These are phyloP conservation scores for Paramecium primaurelia DNA, from an alignment of 73 alveolate genomes.

Conservation along the genomic window DNA sequence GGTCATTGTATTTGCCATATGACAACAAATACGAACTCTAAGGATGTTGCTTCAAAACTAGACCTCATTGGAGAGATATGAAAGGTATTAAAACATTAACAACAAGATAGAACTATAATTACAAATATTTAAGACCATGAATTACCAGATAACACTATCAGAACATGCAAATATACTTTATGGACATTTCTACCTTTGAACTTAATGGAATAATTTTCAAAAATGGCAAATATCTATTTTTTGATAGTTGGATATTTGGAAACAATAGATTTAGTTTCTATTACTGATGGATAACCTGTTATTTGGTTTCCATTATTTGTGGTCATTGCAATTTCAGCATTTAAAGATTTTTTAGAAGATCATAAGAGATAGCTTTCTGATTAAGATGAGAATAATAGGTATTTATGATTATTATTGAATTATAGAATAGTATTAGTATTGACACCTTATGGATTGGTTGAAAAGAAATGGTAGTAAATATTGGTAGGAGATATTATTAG, in stretches of 20 bases:
- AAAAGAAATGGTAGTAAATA: slow-evolving; percentile 35
- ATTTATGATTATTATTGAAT: not conserved
- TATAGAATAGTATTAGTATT: not conserved
- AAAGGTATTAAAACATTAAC: not conserved
- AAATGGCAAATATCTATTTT: slow-evolving; percentile 83
- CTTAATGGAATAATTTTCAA: slow-evolving; percentile 75
- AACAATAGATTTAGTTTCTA: slow-evolving; percentile 40
- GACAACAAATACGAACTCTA: not conserved
- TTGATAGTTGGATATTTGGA: slow-evolving; percentile 72
- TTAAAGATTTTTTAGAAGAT: slow-evolving; percentile 67
- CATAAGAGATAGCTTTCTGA: slow-evolving; percentile 59
- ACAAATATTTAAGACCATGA: not conserved
- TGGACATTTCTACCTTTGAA: slow-evolving; percentile 83
- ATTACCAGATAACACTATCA: slow-evolving; percentile 60
- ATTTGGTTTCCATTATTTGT: slow-evolving; percentile 61
- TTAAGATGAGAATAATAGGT: slow-evolving; percentile 41
- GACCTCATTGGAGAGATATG: slow-evolving; percentile 39
- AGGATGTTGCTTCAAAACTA: slow-evolving; percentile 2
- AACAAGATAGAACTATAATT: not conserved
- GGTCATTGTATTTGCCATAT: not conserved
- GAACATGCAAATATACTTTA: slow-evolving; percentile 84
- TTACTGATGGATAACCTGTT: slow-evolving; percentile 58
- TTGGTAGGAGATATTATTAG: slow-evolving; percentile 60
- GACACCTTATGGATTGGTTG: not conserved
- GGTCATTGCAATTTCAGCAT: slow-evolving; percentile 62